Base-by-base conservation (phyloP, 2,329 filamentous ascomycete genomes). In the Exophiala sp. region DNA sequence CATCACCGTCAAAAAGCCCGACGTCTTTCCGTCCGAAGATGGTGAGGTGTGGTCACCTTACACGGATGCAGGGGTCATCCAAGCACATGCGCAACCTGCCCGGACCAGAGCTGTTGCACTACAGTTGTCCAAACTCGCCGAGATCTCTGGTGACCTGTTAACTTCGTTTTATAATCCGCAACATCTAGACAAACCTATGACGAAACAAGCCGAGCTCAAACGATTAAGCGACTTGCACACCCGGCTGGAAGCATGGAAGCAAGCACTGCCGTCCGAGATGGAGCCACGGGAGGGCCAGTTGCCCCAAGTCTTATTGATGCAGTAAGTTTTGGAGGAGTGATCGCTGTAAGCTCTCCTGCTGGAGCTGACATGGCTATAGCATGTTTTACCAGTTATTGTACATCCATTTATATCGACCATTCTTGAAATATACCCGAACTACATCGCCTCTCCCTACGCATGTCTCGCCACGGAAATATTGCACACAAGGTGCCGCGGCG, bases 361-460 rank as follows among this genome's bases (percentile, higher is more conserved):
- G 47, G 48, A 37, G 10, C 24, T 27, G 24, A 43, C 32, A n/a
- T n/a, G n/a, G 18, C n/a, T 32, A 18, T 62, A 96, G 90, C 71
- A 97, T 97, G 90, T 95, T 97, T 69, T 95, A 91, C 67, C 90
- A 97, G 63, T 77, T 97, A 1, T 82, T 96, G 40, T 95, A 94
- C 64, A 95, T 97, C 53, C 90, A 97, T 63, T 81, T 97, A 3
- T 97, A 96, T 73, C 82, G 91, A 3, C 91, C 93, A 0, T 97
- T 97, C 64, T 77, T 97, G 43, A 95, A 93, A 66, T 97, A 96
- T 64, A 85, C 81, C 2, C 88, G 86, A 42, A 73, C 80, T 5
- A 83, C 82, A 1, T 95, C 90, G 1, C 91, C 89, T 1, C 76
- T 96, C 1, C 91, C 90, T 2, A 72, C 82, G 1, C 88, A 95